Evolutionary conservation across 176 grass and related monocot genomes (phyloP).

Genomic region (Eragrostis nindensis): DNA sequence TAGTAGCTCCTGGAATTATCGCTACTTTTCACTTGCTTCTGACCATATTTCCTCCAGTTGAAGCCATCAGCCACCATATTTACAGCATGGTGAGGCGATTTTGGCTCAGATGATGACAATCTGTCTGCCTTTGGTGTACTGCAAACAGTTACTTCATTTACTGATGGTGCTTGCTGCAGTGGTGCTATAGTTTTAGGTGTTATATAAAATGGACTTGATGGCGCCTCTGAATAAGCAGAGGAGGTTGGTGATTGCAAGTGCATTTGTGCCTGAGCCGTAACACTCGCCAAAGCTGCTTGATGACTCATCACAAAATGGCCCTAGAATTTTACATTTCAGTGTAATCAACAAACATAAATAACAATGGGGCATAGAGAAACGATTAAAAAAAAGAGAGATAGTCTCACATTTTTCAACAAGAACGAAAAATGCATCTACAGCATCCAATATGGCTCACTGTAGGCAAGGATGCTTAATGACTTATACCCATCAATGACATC

Average conservation of each 20-base stretch:
- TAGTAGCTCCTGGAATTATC: slow-evolving; percentile 97
- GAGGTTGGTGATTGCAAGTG: slow-evolving; percentile 75
- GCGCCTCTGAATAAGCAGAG: slow-evolving; percentile 63
- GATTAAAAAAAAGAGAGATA: slow-evolving; percentile 31
- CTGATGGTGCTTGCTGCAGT: slow-evolving; percentile 49
- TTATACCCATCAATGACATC: background rate
- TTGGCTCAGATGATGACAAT: slow-evolving; percentile 45
- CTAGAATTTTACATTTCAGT: slow-evolving; percentile 48
- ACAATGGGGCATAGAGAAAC: background rate
- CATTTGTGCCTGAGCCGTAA: slow-evolving; percentile 96
- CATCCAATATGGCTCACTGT: background rate
- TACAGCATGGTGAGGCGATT: slow-evolving; percentile 49
- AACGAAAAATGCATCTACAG: slow-evolving; percentile 10
- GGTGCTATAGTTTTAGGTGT: slow-evolving; percentile 56
- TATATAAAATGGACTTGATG: slow-evolving; percentile 65
- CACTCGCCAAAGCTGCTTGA: slow-evolving; percentile 95
- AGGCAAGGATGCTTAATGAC: slow-evolving; percentile 4
- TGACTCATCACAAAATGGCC: slow-evolving; percentile 97
- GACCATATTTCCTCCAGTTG: slow-evolving; percentile 99
- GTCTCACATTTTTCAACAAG: background rate
- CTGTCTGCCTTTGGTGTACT: slow-evolving; percentile 29
- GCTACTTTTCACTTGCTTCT: slow-evolving; percentile 99
- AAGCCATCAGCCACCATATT: slow-evolving; percentile 77
- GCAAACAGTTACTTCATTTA: slow-evolving; percentile 38
- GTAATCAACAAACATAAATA: slow-evolving; percentile 29